Conservation (phyloP, 1,284 basidiomycete species). For the Singerocomus inundabilis region DNA sequence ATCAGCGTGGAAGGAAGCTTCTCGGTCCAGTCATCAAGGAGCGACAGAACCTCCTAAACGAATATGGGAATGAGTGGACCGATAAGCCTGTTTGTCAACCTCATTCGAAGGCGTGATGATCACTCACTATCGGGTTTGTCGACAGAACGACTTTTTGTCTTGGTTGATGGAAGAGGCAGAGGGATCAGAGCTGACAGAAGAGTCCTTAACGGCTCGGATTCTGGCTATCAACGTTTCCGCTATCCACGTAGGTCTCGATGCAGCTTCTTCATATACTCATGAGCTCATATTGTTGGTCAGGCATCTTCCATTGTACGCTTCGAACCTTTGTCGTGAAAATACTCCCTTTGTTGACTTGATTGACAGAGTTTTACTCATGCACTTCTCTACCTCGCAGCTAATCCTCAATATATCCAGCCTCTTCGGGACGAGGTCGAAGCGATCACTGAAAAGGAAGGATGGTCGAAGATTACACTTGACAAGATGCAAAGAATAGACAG, state of each 20-base stretch:
- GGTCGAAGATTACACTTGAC: conserved; percentile 40
- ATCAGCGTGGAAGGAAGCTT: no score
- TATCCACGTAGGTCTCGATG: conserved; percentile 29
- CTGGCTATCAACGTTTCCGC: conserved; percentile 40
- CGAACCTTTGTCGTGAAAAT: no score
- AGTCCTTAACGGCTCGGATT: conserved; percentile 33
- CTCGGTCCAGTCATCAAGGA: no score
- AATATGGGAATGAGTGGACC: no score
- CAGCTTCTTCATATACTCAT: not conserved
- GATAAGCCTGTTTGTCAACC: no score
- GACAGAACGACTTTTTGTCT: conserved; percentile 41
- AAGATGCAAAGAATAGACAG: conserved; percentile 47
- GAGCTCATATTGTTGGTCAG: not conserved
- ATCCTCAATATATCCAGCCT: conserved; percentile 37
- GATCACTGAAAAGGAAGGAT: conserved; percentile 25
- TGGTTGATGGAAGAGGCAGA: conserved; percentile 46
- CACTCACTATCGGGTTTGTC: conserved; percentile 21
- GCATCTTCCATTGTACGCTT: conserved; percentile 17
- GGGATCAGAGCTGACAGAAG: conserved; percentile 27
- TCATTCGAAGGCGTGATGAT: not conserved
- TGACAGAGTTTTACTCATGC: conserved; percentile 36
- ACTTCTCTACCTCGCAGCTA: conserved; percentile 36
- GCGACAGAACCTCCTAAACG: no score
- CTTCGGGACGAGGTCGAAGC: conserved; percentile 46
- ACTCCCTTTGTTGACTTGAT: no score